Evolutionary conservation across 805 yeast species (phyloP).

Genomic region (Metschnikowia picachoensis): DNA sequence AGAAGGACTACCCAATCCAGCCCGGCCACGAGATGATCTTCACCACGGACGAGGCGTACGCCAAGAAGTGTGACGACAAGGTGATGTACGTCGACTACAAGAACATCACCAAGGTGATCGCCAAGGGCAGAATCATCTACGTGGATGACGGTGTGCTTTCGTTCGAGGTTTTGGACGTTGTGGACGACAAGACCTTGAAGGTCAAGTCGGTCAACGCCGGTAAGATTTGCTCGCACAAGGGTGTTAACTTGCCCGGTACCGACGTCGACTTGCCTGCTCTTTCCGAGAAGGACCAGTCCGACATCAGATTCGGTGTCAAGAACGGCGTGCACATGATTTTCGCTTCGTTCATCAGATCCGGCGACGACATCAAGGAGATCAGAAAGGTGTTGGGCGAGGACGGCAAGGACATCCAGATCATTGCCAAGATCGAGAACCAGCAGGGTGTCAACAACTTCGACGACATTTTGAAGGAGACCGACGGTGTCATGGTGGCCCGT

Average conservation of each 20-base stretch:
- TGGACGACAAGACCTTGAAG: conserved; percentile 75
- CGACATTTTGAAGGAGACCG: conserved; percentile 89
- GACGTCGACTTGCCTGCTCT: conserved; percentile 98
- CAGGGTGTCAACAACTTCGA: conserved; percentile 99
- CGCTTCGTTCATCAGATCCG: conserved; percentile 97
- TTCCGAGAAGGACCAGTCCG: conserved; percentile 93
- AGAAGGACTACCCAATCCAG: conserved; percentile 75
- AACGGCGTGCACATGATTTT: conserved; percentile 97
- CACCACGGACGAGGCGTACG: conserved; percentile 83
- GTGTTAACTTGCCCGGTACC: conserved; percentile 98
- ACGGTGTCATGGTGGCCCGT: conserved; percentile 99
- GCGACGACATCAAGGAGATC: conserved; percentile 82
- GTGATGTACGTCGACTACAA: conserved; percentile 89
- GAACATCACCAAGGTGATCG: conserved; percentile 93
- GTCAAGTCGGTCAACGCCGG: conserved; percentile 92
- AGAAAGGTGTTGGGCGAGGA: conserved; percentile 95
- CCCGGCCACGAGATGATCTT: conserved; percentile 89
- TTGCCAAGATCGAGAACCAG: conserved; percentile 97
- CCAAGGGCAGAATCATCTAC: conserved; percentile 84
- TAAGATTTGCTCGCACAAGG: conserved; percentile 95
- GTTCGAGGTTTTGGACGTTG: conserved; percentile 83
- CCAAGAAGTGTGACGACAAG: conserved; percentile 67
- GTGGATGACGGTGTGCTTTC: conserved; percentile 97
- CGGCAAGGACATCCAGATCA: conserved; percentile 93
- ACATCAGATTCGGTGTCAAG: conserved; percentile 92